Base-by-base conservation (phyloP, 495 filamentous ascomycete species). In the Aspergillus incahuasiensis region DNA sequence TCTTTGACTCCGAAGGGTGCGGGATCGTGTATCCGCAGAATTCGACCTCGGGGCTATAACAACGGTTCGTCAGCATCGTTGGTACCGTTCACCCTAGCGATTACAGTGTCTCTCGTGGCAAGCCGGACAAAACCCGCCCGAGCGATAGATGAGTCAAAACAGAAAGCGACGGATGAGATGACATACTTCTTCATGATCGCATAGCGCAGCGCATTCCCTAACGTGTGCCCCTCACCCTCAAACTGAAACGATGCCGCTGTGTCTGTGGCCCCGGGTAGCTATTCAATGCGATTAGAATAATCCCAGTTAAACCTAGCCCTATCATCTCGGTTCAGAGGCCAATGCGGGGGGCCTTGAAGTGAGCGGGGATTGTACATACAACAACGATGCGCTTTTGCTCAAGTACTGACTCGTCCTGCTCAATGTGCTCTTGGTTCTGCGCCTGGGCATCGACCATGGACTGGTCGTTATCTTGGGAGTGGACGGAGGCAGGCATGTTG, bases 1-100 rank as follows among this genome's bases (percentile, higher is more conserved):
- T 96, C 73, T 95, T 92, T 12, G 84, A 73, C 66, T 98, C 94
- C 16, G 92, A 95, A 32, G 95, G 94, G 75, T 98, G 94, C 8
- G 94, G 94, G 51, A 98, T 97, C 4, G 94, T 91, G 68, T 98
- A 97, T 41, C 92, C 94, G 74, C 95, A 97, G 73, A 98, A 94
- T 65, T 98, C 94, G 32, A 98, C 94, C 41, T 89, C 82, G 32
- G 94, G 94, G 68, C 92, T 95, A 34, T 32, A 44, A 1, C 12
- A 47, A 13, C 48, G 8, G 40, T 7, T 16, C 32, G 5, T 40
- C n/a, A 18, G n/a, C 38, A 40, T 8, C 3, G 18, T 40, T 6
- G 15, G 5, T 18, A 16, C 38, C 38, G 6, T 11, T 35, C 6
- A n/a, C n/a, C n/a, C n/a, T n/a, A n/a, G n/a, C n/a, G n/a, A n/a